Evolutionary conservation across 306 rosid genomes (phyloP).

Genomic region (Psophocarpus tetragonolobus): DNA sequence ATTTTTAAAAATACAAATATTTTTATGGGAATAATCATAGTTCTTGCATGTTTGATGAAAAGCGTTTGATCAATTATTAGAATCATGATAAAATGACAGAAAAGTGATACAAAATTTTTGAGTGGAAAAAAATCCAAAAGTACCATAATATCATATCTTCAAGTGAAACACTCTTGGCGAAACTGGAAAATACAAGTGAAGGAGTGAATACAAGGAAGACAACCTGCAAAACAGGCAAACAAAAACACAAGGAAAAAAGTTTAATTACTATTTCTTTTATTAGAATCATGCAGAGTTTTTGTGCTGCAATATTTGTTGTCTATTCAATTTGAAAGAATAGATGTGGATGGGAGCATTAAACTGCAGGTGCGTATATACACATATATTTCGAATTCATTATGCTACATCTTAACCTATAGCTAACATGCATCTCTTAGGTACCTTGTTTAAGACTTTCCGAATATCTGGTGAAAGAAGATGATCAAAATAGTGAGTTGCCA

Average conservation of each 20-base stretch:
- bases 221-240: conserved; percentile 59
- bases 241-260: too few relatives aligned
- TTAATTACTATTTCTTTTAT: background rate
- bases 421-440: conserved; percentile 33
- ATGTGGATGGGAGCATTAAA: conserved; percentile 19
- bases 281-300: background rate
- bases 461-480: conserved; percentile 64
- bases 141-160: conserved; percentile 88
- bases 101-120: background rate
- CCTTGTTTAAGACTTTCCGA: conserved; percentile 73
- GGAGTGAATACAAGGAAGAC: conserved; percentile 89
- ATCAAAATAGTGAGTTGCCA: conserved; percentile 58
- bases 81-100: background rate
- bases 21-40: background rate
- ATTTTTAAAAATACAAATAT: too few relatives aligned
- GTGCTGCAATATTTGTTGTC: too few relatives aligned
- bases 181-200: conserved; percentile 68
- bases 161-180: conserved; percentile 75
- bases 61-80: background rate
- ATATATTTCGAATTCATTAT: background rate
- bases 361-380: too few relatives aligned
- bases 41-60: too few relatives aligned
- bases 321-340: background rate
- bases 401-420: too few relatives aligned
- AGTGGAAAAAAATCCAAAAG: background rate